Evolutionary conservation across 1,284 basidiomycete species (phyloP).

Genomic region (Tylopilus sp.): DNA sequence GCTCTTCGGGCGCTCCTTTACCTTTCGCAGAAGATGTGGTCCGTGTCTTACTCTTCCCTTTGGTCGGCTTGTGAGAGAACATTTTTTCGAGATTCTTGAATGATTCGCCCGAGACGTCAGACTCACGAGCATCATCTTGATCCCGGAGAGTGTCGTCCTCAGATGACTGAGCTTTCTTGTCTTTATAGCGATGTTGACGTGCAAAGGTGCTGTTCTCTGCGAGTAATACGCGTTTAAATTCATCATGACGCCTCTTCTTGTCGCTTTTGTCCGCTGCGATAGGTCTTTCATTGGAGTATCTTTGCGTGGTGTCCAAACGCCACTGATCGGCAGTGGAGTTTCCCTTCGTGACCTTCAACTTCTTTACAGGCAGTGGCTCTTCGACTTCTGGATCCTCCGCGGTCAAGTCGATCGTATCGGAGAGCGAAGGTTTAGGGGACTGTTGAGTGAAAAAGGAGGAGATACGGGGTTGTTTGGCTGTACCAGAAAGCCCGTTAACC

Average conservation of each 20-base stretch:
- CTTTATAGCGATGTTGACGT: conserved; percentile 5
- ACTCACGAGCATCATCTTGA: conserved; percentile 27
- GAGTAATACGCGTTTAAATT: conserved; percentile 54
- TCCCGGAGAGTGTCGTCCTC: conserved; percentile 25
- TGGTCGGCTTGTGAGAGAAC: conserved; percentile 42
- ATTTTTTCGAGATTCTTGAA: conserved; percentile 47
- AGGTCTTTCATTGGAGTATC: conserved; percentile 16
- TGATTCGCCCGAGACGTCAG: conserved; percentile 42
- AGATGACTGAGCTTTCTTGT: conserved; percentile 9
- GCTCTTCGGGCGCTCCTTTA: conserved; percentile 43
- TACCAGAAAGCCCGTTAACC: background rate
- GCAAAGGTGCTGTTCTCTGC: conserved; percentile 40
- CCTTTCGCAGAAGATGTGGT: conserved; percentile 22
- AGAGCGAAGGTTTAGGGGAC: conserved; percentile 21
- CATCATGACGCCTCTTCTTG: conserved; percentile 39
- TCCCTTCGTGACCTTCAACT: conserved; percentile 23
- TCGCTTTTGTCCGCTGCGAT: conserved; percentile 14
- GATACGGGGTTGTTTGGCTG: conserved; percentile 41
- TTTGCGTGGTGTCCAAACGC: conserved; percentile 32
- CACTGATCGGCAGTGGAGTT: conserved; percentile 31
- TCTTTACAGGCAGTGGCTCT: conserved; percentile 38
- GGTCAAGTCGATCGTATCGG: conserved; percentile 53
- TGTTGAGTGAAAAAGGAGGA: conserved; percentile 52
- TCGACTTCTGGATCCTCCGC: conserved; percentile 37
- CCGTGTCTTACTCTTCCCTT: conserved; percentile 32